Base-by-base conservation (phyloP, 2,329 filamentous ascomycete species). In the Huntiella moniliformis region DNA sequence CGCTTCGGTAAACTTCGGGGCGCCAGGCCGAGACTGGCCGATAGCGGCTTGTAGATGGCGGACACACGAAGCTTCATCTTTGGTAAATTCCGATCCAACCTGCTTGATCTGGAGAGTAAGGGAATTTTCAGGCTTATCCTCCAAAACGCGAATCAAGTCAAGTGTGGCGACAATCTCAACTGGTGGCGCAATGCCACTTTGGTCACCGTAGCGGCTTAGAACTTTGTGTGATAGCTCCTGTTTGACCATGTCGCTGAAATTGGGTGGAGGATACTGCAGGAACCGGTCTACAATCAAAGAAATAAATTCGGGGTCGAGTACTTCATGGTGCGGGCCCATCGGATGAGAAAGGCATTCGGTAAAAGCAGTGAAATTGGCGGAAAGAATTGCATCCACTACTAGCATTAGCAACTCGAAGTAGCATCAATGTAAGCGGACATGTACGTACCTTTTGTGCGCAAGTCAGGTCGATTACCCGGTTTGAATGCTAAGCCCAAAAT, bases 401-500 rank as follows among this genome's bases (percentile, higher is more conserved):
- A 43, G 38, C 34, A 46, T 31, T 46, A 36, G 38, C 38, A 28
- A 28, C 7, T 28, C 5, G 5, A 7, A 28, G 10, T 5, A 22
- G 5, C 22, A 28, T 18, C 3, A 37, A 6, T 15, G 10, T 2
- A 5, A 4, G 8, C 18, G 7, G 6, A 28, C 10, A 28, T 6
- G 18, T 12, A 13, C 32, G 56, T 63, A 93, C 88, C 88, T 75
- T 95, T 96, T 4, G 79, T 80, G 57, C 85, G 83, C 45, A 98
- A 65, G 59, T 95, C 87, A 48, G 77, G 65, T 55, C 83, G 85
- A 36, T 74, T 74, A n/a, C 79, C 78, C 51, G 78, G 73, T 61
- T 88, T 92, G 62, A 94, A 94, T 4, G 88, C 85, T 48, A 95
- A 68, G 42, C 85, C 84, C 52, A 98, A 70, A 51, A 92, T 74